phyloP scores from a whole-genome alignment of 108 stramenopile species.

The Cyclotella baltica region DNA sequence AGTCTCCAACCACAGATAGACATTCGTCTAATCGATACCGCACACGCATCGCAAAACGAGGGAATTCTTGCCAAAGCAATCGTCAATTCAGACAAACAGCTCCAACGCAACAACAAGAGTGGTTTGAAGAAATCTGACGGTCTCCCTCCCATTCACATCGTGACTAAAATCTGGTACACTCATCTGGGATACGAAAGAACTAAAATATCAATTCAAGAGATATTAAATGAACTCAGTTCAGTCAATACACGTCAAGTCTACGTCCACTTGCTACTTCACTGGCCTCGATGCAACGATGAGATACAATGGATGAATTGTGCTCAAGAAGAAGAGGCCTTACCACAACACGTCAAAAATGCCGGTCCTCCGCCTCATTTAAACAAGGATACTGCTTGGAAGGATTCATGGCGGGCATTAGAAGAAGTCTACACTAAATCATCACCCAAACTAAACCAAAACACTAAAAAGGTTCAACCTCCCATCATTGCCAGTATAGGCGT shows the following conservation, averaged over 20 bases:
- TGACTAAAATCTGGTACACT: conserved; percentile 95
- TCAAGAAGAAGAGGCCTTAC: conserved; percentile 69
- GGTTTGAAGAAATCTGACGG: conserved; percentile 26
- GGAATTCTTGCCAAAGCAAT: conserved; percentile 72
- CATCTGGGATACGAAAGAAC: conserved; percentile 89
- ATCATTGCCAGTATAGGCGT: conserved; percentile 82
- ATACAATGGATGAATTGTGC: conserved; percentile 89
- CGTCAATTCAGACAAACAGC: conserved; percentile 28
- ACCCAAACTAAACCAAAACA: neutral
- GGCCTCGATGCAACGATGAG: conserved; percentile 82
- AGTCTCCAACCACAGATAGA: conserved; percentile 53
- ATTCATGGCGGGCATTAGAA: conserved; percentile 85
- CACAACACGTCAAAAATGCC: conserved; percentile 60
- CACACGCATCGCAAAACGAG: conserved; percentile 77
- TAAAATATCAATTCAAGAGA: conserved; percentile 65
- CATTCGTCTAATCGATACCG: conserved; percentile 78
- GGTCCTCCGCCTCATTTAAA: conserved; percentile 81
- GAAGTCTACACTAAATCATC: conserved; percentile 54
- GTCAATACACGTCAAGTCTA: conserved; percentile 45
- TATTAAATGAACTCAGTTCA: conserved; percentile 48
- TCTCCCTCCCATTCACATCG: conserved; percentile 67
- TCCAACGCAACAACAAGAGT: conserved; percentile 2
- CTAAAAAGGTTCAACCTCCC: conserved; percentile 3
- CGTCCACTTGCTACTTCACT: conserved; percentile 84
- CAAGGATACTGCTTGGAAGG: conserved; percentile 79